Evolutionary conservation across 106 monocot species (phyloP).

Genomic region (Dendrobium officinale): DNA sequence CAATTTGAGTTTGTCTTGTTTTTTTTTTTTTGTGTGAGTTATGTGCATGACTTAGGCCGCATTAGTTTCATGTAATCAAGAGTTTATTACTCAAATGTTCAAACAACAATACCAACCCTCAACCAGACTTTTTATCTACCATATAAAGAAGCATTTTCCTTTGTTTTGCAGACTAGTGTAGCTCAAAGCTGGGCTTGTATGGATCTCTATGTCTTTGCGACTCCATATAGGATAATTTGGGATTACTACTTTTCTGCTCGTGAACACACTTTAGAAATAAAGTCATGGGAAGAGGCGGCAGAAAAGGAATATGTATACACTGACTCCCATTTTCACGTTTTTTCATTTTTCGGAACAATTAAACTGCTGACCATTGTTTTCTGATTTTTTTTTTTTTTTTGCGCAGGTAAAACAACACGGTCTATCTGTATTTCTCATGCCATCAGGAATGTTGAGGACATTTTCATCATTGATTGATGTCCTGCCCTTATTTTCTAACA

Average conservation of each 20-base stretch:
- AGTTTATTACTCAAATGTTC: background rate
- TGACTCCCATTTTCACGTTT: background rate
- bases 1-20: background rate
- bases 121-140: background rate
- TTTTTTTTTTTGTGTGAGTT: background rate
- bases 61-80: background rate
- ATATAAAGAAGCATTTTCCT: background rate
- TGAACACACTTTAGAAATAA: conserved; percentile 49
- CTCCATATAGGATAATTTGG: conserved; percentile 73
- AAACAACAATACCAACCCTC: too few species aligned
- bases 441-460: conserved; percentile 95
- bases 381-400: background rate
- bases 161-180: conserved; percentile 33
- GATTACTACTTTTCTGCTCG: conserved; percentile 60
- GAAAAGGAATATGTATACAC: conserved; percentile 63
- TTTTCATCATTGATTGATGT: conserved; percentile 78
- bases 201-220: conserved; percentile 79
- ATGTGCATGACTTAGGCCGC: background rate
- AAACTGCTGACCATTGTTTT: background rate
- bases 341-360: background rate
- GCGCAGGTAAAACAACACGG: conserved; percentile 91
- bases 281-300: conserved; percentile 64
- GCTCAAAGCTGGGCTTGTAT: conserved; percentile 77
- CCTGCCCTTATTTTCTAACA: conserved; percentile 84
- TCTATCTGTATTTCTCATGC: conserved; percentile 90